A percentile compares a stretch with the other conserved stretches of the same genome.
These are phyloP conservation scores for Camellia sinensis DNA, from an alignment of 148 eudicot species.

Conservation along the genomic window DNA sequence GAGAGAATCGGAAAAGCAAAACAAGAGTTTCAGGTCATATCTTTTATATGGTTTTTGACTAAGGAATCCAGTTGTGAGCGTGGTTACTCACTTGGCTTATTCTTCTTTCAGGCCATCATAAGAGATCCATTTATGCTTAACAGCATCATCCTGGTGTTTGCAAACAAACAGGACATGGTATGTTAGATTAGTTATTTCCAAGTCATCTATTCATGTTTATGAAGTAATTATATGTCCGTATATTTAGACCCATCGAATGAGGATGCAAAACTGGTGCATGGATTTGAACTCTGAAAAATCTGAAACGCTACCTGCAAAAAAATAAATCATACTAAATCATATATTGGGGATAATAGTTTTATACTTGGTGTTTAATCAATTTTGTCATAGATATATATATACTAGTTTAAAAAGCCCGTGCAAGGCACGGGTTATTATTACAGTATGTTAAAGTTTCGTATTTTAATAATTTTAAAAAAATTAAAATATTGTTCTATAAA, in stretches of 20 bases:
- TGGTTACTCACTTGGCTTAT: conserved; percentile 18
- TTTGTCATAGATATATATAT: no score
- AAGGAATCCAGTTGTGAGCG: conserved; percentile 14
- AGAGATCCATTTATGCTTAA: conserved; percentile 97
- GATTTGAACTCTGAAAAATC: not conserved
- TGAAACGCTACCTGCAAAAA: not conserved
- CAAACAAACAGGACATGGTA: conserved; percentile 99
- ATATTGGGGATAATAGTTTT: not conserved
- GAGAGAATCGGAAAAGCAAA: conserved; percentile 93
- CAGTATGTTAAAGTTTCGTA: no score
- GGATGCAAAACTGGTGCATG: not conserved
- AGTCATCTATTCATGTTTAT: not conserved
- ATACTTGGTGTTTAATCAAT: not conserved
- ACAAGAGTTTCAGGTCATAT: conserved; percentile 84
- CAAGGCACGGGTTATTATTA: no score
- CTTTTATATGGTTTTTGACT: conserved; percentile 14
- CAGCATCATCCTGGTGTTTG: conserved; percentile 91
- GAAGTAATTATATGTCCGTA: not conserved
- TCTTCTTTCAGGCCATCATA: conserved; percentile 73
- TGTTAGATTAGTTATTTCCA: conserved; percentile 22
- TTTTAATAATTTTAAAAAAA: no score
- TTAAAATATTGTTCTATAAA: no score
- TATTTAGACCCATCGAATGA: not conserved
- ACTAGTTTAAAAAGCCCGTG: no score
- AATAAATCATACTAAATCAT: not conserved